Evolutionary conservation across 495 filamentous ascomycete species (phyloP).

Genomic region (Aspergillus ellipticus): DNA sequence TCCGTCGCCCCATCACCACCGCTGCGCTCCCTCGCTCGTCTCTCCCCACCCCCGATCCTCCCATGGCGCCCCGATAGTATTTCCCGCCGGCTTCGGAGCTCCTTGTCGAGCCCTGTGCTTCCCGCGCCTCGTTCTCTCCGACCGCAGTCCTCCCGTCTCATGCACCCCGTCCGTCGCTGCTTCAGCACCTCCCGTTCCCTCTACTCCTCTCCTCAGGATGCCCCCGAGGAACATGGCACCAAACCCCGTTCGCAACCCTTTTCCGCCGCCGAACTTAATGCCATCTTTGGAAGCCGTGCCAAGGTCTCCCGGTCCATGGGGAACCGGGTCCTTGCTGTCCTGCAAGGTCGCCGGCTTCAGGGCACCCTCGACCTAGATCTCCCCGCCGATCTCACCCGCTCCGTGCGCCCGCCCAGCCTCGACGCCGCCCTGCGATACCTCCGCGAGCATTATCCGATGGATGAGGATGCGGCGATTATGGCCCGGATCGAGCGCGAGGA

Average conservation of each 20-base stretch:
- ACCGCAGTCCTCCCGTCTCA: background rate
- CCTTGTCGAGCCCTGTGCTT: background rate
- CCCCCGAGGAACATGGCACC: slow-evolving; percentile 19
- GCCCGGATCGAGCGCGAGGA: slow-evolving; percentile 59
- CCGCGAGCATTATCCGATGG: slow-evolving; percentile 62
- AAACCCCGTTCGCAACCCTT: slow-evolving; percentile 31
- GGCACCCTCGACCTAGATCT: slow-evolving; percentile 65
- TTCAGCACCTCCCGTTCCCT: slow-evolving; percentile 23
- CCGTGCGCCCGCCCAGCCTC: slow-evolving; percentile 27
- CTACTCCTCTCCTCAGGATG: slow-evolving; percentile 8
- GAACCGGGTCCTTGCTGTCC: slow-evolving; percentile 61
- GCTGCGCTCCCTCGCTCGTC: slow-evolving; percentile 19
- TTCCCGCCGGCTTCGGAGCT: slow-evolving; percentile 16
- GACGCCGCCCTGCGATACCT: slow-evolving; percentile 63
- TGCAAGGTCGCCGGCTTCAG: slow-evolving; percentile 70
- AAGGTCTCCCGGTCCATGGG: slow-evolving; percentile 47
- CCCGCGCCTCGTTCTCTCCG: background rate
- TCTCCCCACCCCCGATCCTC: slow-evolving; percentile 11
- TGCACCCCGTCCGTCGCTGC: slow-evolving; percentile 12
- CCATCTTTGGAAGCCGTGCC: slow-evolving; percentile 55
- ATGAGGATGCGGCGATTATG: slow-evolving; percentile 68
- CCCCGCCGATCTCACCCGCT: slow-evolving; percentile 42
- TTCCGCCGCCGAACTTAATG: slow-evolving; percentile 50
- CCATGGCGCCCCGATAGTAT: slow-evolving; percentile 16
- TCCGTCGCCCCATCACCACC: slow-evolving; percentile 10